Evolutionary conservation across 805 yeast species (phyloP), one percentile per base, ranked within the genome.

Genomic region (Starmera dryadoides): DNA sequence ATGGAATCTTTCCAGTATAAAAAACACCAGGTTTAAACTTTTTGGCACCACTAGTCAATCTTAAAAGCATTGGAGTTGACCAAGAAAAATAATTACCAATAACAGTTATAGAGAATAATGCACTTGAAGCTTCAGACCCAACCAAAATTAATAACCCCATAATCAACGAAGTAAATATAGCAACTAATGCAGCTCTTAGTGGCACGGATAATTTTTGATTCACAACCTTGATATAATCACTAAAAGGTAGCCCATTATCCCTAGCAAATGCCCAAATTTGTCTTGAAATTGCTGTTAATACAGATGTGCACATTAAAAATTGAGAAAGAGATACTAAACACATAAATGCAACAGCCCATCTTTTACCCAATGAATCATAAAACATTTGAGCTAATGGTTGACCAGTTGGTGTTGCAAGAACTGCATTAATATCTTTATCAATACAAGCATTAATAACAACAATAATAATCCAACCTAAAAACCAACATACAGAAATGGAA

Each of bases 221-320:
- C 32, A 79, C 79, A 34, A 63, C 69, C 46, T 75, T 71, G 41
- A 78, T 66, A 46, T 59, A 57, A 34, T 63, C 53, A 26, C 76
- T 64, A 46, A 76, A 62, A 9, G 85, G 83, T 46, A 79, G 64
- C 12, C 86, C 86, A 47, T 79, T 77, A 56, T 81, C 88, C 61
- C 88, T 72, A 30, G 83, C 77, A 55, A 79, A 77, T 1, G 86
- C 84, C 75, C 81, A 80, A 37, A 78, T 66, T 56, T 79, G 86
- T 56, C 86, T 71, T 4, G 83, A 76, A 5, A 74, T 68, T 12
- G 85, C 84, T 31, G 78, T 68, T 30, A 77, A 59, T 39, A 75
- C 69, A 3, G 82, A 75, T 19, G 75, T 68, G 15, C 83, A 81
- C 86, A 79, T 80, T 42, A 79, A 60, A 60, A 73, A 77, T 57